A percentile compares a stretch with the other conserved stretches of the same genome.
Conservation (phyloP, 2,329 filamentous ascomycete species). For the Orbilia brochopaga region DNA sequence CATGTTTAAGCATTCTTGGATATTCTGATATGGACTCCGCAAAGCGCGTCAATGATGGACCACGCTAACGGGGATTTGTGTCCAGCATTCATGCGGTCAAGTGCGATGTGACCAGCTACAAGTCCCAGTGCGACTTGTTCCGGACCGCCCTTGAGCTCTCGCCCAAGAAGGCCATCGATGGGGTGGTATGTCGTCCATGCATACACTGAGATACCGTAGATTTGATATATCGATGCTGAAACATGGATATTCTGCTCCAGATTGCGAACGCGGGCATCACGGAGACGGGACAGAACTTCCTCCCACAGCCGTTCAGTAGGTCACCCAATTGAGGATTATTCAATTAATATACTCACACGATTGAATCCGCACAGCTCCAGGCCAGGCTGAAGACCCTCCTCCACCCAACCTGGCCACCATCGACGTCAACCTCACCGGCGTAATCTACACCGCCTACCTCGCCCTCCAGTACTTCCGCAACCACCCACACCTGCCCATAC, state of each 20-base stretch:
- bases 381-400: slow-evolving; percentile 60
- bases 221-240: too few relatives aligned
- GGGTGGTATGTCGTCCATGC: slow-evolving; percentile 36
- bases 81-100: slow-evolving; percentile 63
- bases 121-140: slow-evolving; percentile 70
- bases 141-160: slow-evolving; percentile 65
- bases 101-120: slow-evolving; percentile 71
- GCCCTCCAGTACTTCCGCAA: slow-evolving; percentile 66
- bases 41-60: too few relatives aligned
- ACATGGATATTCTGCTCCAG: too few relatives aligned
- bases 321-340: slow-evolving; percentile 7
- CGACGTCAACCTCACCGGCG: slow-evolving; percentile 69
- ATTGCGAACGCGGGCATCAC: slow-evolving; percentile 70
- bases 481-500: slow-evolving; percentile 56
- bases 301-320: slow-evolving; percentile 59
- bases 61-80: background rate
- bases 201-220: background rate
- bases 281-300: slow-evolving; percentile 56
- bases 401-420: slow-evolving; percentile 64
- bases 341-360: slow-evolving; percentile 18
- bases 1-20: too few relatives aligned
- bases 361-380: slow-evolving; percentile 34
- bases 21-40: too few relatives aligned
- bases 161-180: slow-evolving; percentile 55
- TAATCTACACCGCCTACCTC: slow-evolving; percentile 70